Evolutionary conservation across 2,329 filamentous ascomycete genomes (phyloP).

Genomic region (Colletotrichum coccodes): DNA sequence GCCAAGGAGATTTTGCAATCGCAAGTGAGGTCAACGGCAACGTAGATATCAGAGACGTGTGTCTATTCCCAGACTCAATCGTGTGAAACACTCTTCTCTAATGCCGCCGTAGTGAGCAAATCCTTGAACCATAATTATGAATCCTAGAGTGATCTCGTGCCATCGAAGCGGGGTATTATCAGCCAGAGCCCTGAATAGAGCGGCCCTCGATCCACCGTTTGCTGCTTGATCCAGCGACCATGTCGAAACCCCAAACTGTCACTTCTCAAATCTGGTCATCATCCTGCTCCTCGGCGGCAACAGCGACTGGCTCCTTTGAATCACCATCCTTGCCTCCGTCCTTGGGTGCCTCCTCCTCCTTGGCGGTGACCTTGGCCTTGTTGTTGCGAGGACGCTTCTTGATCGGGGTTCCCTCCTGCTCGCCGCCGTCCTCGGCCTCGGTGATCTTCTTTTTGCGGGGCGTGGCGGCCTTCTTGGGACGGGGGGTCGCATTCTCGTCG

Average conservation of each 20-base stretch:
- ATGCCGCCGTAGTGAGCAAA: neutral
- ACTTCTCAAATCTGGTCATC: neutral
- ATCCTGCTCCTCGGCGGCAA: neutral
- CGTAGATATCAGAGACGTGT: neutral
- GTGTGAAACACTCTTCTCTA: neutral
- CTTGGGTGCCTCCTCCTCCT: neutral
- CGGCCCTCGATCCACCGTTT: too few relatives aligned
- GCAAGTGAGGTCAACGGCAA: neutral
- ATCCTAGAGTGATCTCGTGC: neutral
- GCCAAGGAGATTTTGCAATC: neutral
- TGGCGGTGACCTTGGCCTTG: neutral
- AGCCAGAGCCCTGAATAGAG: neutral
- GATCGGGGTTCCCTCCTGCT: conserved; percentile 4
- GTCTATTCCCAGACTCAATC: neutral
- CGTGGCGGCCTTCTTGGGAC: conserved; percentile 9
- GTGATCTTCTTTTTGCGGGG: conserved; percentile 25
- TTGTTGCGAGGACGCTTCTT: conserved; percentile 21
- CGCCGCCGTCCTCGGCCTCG: neutral
- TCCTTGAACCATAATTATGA: too few relatives aligned
- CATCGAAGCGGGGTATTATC: neutral
- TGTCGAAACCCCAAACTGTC: too few relatives aligned
- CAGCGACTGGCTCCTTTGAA: neutral
- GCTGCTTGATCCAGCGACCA: neutral
- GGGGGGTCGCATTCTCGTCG: neutral
- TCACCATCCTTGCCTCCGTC: neutral